Evolutionary conservation across 257 asterid species (phyloP).

Genomic region (Datura wrightii): DNA sequence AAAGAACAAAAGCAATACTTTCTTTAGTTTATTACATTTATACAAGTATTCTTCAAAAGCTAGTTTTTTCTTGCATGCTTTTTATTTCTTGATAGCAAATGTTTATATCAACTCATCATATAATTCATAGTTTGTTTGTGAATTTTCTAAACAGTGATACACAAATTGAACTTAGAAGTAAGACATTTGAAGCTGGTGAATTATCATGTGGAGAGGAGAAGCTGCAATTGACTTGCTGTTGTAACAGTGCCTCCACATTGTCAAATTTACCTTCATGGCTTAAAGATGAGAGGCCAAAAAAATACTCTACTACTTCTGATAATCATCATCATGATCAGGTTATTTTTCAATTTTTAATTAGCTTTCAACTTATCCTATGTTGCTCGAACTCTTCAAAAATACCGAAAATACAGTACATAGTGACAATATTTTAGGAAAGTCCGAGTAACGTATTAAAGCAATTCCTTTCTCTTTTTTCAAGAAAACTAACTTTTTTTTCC

Average conservation of each 20-base stretch:
- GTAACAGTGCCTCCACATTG: slow-evolving; percentile 39
- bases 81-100: neutral
- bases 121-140: neutral
- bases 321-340: slow-evolving; percentile 27
- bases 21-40: neutral
- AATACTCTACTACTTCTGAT: neutral
- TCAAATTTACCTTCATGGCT: slow-evolving; percentile 41
- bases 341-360: neutral
- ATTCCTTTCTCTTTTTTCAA: slow-evolving; percentile 21
- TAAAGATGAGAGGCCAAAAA: slow-evolving; percentile 1
- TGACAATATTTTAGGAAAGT: neutral
- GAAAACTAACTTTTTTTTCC: neutral
- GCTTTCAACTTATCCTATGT: no score
- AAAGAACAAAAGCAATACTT: neutral
- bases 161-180: slow-evolving; percentile 12
- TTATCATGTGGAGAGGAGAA: slow-evolving; percentile 18
- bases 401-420: rapidly evolving
- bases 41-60: neutral
- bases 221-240: neutral
- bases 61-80: neutral
- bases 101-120: slow-evolving; percentile 3
- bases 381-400: rapidly evolving
- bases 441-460: neutral
- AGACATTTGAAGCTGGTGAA: slow-evolving; percentile 2
- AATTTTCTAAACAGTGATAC: slow-evolving; percentile 23